Percentiles rank a stretch among this genome's conserved stretches.
Conservation (phyloP, 768 basidiomycete species). For the Psilocybe azurescens region DNA sequence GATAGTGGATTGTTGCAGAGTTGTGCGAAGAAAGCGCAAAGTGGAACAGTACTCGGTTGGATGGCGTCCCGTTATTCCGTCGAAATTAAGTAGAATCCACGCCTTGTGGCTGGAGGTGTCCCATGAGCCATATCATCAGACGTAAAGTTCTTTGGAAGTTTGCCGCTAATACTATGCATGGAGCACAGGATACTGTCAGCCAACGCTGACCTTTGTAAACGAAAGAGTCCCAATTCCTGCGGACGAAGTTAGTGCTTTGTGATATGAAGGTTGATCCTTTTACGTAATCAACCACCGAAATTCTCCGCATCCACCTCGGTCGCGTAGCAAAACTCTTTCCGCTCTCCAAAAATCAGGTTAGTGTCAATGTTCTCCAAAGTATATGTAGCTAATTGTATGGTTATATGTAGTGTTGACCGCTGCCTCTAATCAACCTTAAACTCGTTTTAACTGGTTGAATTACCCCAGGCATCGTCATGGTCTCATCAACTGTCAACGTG, state of each 20-base stretch:
- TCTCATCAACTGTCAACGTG: constrained; percentile 79
- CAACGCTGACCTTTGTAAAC: too few species aligned
- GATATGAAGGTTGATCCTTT: constrained; percentile 12
- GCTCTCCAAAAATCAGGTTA: constrained; percentile 41
- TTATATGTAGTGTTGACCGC: constrained; percentile 23
- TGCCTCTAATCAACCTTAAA: constrained; percentile 32
- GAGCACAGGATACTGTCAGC: too few species aligned
- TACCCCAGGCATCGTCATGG: constrained; percentile 52
- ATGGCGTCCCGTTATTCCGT: not conserved
- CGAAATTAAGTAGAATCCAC: not conserved
- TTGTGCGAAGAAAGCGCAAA: not conserved
- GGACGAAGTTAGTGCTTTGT: too few species aligned
- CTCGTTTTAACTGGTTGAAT: constrained; percentile 33
- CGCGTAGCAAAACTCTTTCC: constrained; percentile 31
- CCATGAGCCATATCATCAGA: too few species aligned
- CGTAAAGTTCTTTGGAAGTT: too few species aligned
- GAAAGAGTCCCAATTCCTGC: too few species aligned
- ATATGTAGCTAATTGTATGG: not conserved
- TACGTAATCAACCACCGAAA: constrained; percentile 50
- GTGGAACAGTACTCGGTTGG: not conserved
- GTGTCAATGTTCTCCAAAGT: constrained; percentile 10
- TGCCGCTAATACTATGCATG: too few species aligned
- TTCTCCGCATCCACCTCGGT: constrained; percentile 41
- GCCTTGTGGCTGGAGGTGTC: not conserved
- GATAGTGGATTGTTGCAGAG: not conserved